A percentile compares a stretch with the other conserved stretches of the same genome.
phyloP scores from a whole-genome alignment of 441 rosid species.

The Erysimum pusillum region DNA sequence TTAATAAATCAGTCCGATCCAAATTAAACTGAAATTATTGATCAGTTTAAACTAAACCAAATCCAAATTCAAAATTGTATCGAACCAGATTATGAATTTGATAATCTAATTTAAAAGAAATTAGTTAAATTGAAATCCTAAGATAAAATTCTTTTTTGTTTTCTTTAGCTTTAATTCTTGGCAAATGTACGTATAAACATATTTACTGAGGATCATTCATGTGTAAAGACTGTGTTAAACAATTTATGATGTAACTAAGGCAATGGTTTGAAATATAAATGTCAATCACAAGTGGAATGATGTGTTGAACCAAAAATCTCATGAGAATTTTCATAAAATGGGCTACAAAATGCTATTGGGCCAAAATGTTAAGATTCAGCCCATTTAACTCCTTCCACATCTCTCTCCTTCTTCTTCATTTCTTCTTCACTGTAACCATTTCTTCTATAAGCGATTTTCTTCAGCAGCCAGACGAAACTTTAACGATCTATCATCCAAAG shows the following conservation, averaged over 20 bases:
- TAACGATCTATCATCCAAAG: constrained; percentile 32
- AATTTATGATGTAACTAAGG: too few species aligned
- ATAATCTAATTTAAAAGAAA: too few species aligned
- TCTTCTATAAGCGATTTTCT: constrained; percentile 21
- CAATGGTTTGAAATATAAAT: too few species aligned
- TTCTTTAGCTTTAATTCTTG: not conserved
- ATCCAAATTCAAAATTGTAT: too few species aligned
- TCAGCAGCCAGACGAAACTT: constrained; percentile 24
- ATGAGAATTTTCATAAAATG: too few species aligned
- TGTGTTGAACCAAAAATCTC: too few species aligned
- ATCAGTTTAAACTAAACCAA: too few species aligned
- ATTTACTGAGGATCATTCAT: not conserved
- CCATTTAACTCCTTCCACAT: not conserved
- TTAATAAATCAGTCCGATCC: not conserved
- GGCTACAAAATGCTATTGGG: not conserved
- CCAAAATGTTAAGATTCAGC: constrained; percentile 2
- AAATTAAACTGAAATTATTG: not conserved
- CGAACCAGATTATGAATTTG: too few species aligned
- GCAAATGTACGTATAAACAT: not conserved
- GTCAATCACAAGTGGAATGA: too few species aligned
- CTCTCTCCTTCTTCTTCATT: not conserved
- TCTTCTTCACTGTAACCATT: not conserved
- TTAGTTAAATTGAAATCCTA: too few species aligned
- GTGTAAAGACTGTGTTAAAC: not conserved
- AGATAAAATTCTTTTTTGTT: too few species aligned